Base-by-base conservation (phyloP, 306 rosid genomes). In the Cyclanthera cordifolia region DNA sequence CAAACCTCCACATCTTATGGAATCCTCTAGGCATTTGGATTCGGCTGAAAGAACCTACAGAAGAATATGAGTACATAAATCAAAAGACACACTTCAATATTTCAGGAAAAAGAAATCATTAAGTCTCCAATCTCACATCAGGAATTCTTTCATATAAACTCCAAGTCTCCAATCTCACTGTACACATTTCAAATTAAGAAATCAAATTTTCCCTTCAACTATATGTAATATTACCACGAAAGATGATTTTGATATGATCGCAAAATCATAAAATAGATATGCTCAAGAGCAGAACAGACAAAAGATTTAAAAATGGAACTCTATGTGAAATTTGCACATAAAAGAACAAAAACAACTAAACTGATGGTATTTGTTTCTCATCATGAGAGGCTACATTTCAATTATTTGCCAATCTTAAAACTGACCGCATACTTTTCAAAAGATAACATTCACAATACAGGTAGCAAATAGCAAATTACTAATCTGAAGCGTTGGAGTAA, bases 1-100 rank as follows among this genome's bases (percentile, higher is more conserved):
- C n/a, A 89, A 56, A 68, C 96, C 97, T 58, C 97, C 97, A 39
- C 95, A 87, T 15, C 95, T 83, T 76, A 92, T 87, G 15, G 95
- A 86, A 78, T 82, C 74, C 76, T 91, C 95, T 73, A 91, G 21
- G 43, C 79, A 81, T 78, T 51, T 87, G 25, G 80, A 75, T 51
- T 84, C 87, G 51, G 90, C 92, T 56, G 51, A 75, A 47, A 85
- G 81, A 74, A 89, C 97, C 97, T 91, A 70, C 24, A 69, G n/a
- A 46, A 45, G 54, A 57, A 71, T 21, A 43, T 52, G 74, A 24
- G 63, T 19, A 59, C 43, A 59, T 71, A 64, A 71, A 46, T 45
- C 19, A 23, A 7, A 66, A 48, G 53, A 20, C 53, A 43, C 3
- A 8, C 19, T 23, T 25, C 53, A 76, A 32, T 2, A 15, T 41